Conservation (phyloP, 441 rosid genomes). For the Hypseocharis bilobata region DNA sequence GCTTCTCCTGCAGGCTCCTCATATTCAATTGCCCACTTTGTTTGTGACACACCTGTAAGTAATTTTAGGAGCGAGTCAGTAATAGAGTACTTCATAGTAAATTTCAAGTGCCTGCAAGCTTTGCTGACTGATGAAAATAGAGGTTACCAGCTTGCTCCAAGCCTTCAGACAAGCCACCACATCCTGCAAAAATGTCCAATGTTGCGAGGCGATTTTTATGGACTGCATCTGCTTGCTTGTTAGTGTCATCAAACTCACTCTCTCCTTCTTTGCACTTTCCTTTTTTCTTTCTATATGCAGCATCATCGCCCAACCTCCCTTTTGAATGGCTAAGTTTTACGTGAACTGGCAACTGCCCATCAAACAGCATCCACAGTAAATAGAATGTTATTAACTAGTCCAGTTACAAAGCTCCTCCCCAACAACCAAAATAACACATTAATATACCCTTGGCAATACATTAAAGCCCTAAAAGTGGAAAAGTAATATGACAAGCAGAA, state of each 20-base stretch:
- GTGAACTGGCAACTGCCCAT: constrained; percentile 51
- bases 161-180: constrained; percentile 91
- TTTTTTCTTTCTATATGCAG: constrained; percentile 58
- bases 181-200: constrained; percentile 82
- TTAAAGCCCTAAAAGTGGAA: neutral
- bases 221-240: constrained; percentile 32
- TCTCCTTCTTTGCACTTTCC: constrained; percentile 68
- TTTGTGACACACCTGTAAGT: constrained; percentile 49
- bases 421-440: neutral
- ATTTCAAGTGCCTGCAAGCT: neutral
- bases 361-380: neutral
- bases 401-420: neutral
- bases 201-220: constrained; percentile 43
- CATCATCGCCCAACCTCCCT: constrained; percentile 33
- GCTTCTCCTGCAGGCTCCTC: constrained; percentile 91
- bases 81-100: neutral
- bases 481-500: neutral
- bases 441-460: neutral
- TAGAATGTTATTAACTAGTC: neutral
- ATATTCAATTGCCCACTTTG: constrained; percentile 92
- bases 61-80: constrained; percentile 1
- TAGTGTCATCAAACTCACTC: constrained; percentile 25
- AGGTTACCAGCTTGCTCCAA: constrained; percentile 50
- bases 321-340: constrained; percentile 47
- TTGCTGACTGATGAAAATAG: neutral